phyloP scores from a whole-genome alignment of 768 basidiomycete species.

The Hortiboletus flavorubellus region DNA sequence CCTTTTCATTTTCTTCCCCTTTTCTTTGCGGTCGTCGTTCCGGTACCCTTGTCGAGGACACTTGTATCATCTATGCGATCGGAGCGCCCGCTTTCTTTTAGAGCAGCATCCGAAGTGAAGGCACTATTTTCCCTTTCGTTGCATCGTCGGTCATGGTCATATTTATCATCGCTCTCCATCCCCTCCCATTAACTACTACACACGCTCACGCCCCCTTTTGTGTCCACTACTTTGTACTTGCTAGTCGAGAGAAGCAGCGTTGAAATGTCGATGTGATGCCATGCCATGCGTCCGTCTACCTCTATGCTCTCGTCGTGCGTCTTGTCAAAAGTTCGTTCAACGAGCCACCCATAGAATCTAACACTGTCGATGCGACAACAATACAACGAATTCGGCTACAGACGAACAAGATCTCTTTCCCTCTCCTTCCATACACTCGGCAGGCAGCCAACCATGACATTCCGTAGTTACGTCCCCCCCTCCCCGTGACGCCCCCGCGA shows the following conservation, averaged over 20 bases:
- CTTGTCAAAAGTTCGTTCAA: background rate
- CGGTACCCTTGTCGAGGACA: background rate
- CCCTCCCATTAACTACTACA: background rate
- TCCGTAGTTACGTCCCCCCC: no score
- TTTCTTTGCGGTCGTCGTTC: background rate
- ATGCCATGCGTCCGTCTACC: no score
- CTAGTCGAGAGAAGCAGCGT: background rate
- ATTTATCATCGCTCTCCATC: conserved; percentile 6
- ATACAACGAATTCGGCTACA: background rate
- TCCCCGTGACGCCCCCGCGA: no score
- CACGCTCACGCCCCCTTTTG: background rate
- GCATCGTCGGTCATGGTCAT: conserved; percentile 20
- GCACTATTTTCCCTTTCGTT: conserved; percentile 2
- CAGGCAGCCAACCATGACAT: no score
- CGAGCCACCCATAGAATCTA: background rate
- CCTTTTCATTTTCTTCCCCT: background rate
- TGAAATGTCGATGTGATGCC: background rate
- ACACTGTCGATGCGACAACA: background rate
- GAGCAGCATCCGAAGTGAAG: background rate
- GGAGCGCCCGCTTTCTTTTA: background rate
- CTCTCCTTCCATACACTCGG: no score
- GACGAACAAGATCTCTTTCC: no score
- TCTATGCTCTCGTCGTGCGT: background rate
- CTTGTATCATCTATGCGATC: conserved; percentile 7
- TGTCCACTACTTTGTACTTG: background rate